phyloP scores from a whole-genome alignment of 2,329 filamentous ascomycete species.

The Cladosporium cucumerinum region DNA sequence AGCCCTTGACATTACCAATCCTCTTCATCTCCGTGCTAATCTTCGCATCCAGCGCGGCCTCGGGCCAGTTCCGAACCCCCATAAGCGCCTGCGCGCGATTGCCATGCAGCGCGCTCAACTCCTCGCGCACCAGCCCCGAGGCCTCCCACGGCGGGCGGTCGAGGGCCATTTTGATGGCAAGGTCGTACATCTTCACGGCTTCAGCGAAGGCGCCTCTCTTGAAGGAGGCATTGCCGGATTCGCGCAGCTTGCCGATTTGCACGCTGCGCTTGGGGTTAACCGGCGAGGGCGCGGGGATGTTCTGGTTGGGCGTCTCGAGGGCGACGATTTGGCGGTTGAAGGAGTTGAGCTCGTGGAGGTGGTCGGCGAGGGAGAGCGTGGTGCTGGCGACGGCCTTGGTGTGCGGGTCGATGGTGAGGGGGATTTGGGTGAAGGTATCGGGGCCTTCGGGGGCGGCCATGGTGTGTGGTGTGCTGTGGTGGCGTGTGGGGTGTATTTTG shows the following conservation, averaged over 20 bases:
- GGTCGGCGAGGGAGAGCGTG: conserved; percentile 40
- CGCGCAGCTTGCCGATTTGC: conserved; percentile 85
- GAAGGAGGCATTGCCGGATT: conserved; percentile 78
- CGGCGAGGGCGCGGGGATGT: conserved; percentile 76
- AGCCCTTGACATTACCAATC: conserved; percentile 86
- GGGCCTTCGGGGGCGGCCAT: conserved; percentile 26
- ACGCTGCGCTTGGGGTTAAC: conserved; percentile 90
- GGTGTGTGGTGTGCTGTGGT: conserved; percentile 1
- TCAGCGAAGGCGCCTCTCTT: conserved; percentile 72
- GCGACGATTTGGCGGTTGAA: conserved; percentile 74
- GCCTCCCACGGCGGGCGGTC: conserved; percentile 85
- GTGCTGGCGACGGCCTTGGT: conserved; percentile 66
- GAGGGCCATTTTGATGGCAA: conserved; percentile 88
- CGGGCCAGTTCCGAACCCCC: conserved; percentile 75
- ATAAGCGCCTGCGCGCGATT: conserved; percentile 92
- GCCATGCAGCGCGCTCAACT: conserved; percentile 73
- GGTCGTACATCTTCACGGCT: conserved; percentile 74
- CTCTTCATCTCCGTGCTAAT: conserved; percentile 83
- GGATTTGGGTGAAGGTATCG: conserved; percentile 77
- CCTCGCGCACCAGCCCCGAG: conserved; percentile 75
- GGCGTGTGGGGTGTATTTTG: not conserved
- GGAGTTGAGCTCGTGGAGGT: conserved; percentile 69
- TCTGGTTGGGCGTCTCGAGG: conserved; percentile 53
- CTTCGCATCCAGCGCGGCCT: conserved; percentile 83
- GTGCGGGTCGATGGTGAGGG: conserved; percentile 74